These are phyloP conservation scores for Starmerella floris DNA, from an alignment of 805 yeast species.

Conservation along the genomic window DNA sequence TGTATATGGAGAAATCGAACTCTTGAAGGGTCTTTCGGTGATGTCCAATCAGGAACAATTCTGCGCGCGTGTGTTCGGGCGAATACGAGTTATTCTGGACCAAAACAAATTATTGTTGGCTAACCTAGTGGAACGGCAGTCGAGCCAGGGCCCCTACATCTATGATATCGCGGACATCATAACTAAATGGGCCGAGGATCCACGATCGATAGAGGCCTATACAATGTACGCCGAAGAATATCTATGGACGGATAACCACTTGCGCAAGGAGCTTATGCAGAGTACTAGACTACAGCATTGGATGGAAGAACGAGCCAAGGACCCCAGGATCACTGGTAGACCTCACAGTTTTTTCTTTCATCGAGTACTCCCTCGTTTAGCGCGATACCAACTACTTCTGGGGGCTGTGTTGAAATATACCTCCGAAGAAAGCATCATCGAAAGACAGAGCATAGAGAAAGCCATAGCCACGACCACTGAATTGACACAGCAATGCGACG, in stretches of 20 bases:
- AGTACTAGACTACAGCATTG: conserved; percentile 41
- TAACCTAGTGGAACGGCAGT: conserved; percentile 45
- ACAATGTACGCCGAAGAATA: conserved; percentile 42
- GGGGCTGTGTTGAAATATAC: conserved; percentile 43
- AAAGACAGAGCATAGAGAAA: conserved; percentile 23
- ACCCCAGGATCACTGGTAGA: conserved; percentile 31
- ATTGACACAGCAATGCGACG: conserved; percentile 48
- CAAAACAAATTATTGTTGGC: conserved; percentile 41
- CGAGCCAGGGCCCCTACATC: conserved; percentile 53
- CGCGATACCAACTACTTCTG: conserved; percentile 49
- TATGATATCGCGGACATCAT: conserved; percentile 36
- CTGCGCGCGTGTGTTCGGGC: conserved; percentile 43
- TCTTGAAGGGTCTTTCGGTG: conserved; percentile 25
- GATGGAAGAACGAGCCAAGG: conserved; percentile 41
- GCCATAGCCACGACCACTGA: conserved; percentile 43
- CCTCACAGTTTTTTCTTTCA: conserved; percentile 38
- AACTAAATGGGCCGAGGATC: conserved; percentile 44
- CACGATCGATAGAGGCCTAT: conserved; percentile 38
- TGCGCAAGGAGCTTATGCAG: conserved; percentile 33
- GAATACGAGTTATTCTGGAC: conserved; percentile 42
- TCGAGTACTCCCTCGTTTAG: conserved; percentile 42
- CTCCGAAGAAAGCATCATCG: conserved; percentile 33
- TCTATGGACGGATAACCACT: conserved; percentile 29
- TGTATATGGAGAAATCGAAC: conserved; percentile 35
- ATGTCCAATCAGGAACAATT: conserved; percentile 43